A percentile compares a stretch with the other conserved stretches of the same genome.
Conservation (phyloP, 441 rosid genomes). For the Adansonia madagascariensis region DNA sequence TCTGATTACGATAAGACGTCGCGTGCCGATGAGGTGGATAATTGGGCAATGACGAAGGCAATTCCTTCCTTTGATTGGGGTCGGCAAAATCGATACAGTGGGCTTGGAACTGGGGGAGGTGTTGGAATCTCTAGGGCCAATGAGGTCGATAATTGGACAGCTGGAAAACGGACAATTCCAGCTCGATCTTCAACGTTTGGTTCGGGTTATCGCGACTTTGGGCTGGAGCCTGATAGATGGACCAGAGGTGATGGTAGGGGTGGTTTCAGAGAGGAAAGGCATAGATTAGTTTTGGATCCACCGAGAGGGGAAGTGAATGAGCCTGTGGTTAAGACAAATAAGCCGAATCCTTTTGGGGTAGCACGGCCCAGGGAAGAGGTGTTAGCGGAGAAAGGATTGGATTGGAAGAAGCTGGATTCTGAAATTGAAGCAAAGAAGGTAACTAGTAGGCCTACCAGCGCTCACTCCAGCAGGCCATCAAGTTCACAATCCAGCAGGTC, state of each 20-base stretch:
- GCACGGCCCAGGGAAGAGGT: slow-evolving; percentile 95
- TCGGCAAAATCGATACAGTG: slow-evolving; percentile 59
- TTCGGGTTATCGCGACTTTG: slow-evolving; percentile 63
- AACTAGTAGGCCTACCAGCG: slow-evolving; percentile 79
- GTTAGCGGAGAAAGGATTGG: slow-evolving; percentile 88
- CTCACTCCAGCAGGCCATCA: slow-evolving; percentile 90
- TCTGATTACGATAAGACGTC: slow-evolving; percentile 77
- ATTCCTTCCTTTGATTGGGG: slow-evolving; percentile 57
- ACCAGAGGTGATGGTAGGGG: slow-evolving; percentile 52
- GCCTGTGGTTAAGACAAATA: slow-evolving; percentile 51
- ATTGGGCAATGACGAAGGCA: slow-evolving; percentile 65
- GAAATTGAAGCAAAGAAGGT: slow-evolving; percentile 76
- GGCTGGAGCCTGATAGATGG: slow-evolving; percentile 69
- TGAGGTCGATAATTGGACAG: slow-evolving; percentile 51
- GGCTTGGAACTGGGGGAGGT: slow-evolving; percentile 48
- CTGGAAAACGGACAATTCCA: slow-evolving; percentile 55
- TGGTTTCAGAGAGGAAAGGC: slow-evolving; percentile 66
- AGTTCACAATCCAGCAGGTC: slow-evolving; percentile 89
- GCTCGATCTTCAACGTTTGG: slow-evolving; percentile 64
- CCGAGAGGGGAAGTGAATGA: slow-evolving; percentile 57
- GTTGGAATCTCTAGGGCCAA: slow-evolving; percentile 54
- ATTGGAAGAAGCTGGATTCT: slow-evolving; percentile 80
- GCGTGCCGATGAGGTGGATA: slow-evolving; percentile 80
- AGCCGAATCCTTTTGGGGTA: slow-evolving; percentile 81
- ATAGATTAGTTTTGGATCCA: slow-evolving; percentile 68